Conservation (phyloP, 2,329 filamentous ascomycete genomes). For the Periconia digitata region DNA sequence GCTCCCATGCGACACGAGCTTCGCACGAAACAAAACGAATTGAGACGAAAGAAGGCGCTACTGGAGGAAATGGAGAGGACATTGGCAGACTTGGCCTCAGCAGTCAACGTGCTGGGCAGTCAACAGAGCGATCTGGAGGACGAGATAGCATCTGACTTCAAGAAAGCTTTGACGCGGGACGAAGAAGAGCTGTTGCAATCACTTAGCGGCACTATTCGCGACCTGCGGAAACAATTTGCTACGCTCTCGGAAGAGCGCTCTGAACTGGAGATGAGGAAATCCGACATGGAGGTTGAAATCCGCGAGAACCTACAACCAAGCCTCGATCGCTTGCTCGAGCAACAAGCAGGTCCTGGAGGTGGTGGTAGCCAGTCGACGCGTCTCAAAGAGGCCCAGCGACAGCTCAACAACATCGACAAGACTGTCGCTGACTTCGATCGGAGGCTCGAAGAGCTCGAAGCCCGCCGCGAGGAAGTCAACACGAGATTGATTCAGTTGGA, state of each 20-base stretch:
- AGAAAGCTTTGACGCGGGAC: conserved; percentile 79
- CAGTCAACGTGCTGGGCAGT: conserved; percentile 61
- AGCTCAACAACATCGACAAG: conserved; percentile 76
- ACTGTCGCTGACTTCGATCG: conserved; percentile 66
- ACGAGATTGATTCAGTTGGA: conserved; percentile 60
- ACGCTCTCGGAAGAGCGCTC: conserved; percentile 72
- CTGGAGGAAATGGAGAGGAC: conserved; percentile 70
- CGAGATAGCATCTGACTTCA: conserved; percentile 84
- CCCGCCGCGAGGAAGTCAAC: conserved; percentile 64
- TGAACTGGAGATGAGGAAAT: conserved; percentile 78
- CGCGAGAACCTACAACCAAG: conserved; percentile 86
- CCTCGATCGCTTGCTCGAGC: conserved; percentile 71
- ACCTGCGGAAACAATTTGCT: conserved; percentile 75
- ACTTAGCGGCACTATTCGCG: conserved; percentile 69
- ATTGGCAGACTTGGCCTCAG: conserved; percentile 68
- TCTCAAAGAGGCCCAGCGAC: conserved; percentile 76
- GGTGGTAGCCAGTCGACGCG: conserved; percentile 57
- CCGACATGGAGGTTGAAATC: conserved; percentile 80
- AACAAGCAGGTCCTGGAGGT: conserved; percentile 52
- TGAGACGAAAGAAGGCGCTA: conserved; percentile 72
- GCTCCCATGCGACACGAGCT: conserved; percentile 78
- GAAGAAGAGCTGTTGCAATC: conserved; percentile 81
- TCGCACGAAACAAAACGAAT: conserved; percentile 70
- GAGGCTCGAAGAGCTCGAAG: conserved; percentile 74
- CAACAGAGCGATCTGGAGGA: conserved; percentile 75